These are phyloP conservation scores for Diaporthe capsici DNA, from an alignment of 2,329 filamentous ascomycete species.

Conservation along the genomic window DNA sequence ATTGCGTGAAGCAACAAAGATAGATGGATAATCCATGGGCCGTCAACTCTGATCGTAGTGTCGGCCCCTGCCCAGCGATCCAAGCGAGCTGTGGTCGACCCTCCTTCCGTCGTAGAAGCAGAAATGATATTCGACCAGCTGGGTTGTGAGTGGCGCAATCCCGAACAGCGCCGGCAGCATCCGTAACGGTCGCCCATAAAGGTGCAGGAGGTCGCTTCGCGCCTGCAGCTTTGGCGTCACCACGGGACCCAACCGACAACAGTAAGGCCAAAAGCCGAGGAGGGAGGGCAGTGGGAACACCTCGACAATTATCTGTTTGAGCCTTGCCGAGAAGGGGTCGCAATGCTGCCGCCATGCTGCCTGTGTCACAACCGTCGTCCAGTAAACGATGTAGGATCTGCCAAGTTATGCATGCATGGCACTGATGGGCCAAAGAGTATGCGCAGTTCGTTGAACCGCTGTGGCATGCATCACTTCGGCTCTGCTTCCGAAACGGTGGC, in stretches of 20 bases:
- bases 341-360: slow-evolving; percentile 26
- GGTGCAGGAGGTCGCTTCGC: slow-evolving; percentile 23
- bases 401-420: slow-evolving; percentile 28
- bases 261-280: not conserved
- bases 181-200: slow-evolving; percentile 12
- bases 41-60: not conserved
- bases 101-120: slow-evolving; percentile 28
- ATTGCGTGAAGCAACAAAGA: not conserved
- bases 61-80: slow-evolving; percentile 13
- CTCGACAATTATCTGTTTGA: not conserved
- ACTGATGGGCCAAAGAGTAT: not conserved
- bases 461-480: slow-evolving; percentile 34
- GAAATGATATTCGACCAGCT: slow-evolving; percentile 29
- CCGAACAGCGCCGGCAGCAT: not conserved
- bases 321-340: slow-evolving; percentile 16
- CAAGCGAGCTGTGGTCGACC: slow-evolving; percentile 1
- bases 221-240: slow-evolving; percentile 14
- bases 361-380: slow-evolving; percentile 18
- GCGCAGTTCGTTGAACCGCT: not conserved
- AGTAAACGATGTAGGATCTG: not conserved
- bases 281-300: not conserved
- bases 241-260: slow-evolving; percentile 18
- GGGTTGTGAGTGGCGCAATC: slow-evolving; percentile 34
- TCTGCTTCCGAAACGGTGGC: slow-evolving; percentile 39
- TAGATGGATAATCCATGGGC: not conserved